phyloP scores from a whole-genome alignment of 108 stramenopile genomes.

The Discostella stelligeroides region DNA sequence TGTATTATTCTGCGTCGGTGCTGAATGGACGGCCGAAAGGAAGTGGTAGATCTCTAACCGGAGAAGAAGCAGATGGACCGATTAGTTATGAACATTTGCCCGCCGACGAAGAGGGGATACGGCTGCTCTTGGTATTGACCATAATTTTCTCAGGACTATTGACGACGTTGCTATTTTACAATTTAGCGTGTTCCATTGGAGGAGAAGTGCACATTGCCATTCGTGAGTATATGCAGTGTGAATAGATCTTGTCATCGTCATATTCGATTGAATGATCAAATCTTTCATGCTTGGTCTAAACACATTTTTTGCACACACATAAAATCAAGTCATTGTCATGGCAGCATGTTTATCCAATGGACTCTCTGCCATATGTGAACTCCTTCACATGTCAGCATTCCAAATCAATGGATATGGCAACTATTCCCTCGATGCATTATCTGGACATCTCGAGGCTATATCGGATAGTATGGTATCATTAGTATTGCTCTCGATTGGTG shows the following conservation, averaged over 20 bases:
- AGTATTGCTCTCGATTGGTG: constrained; percentile 66
- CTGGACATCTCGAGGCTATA: constrained; percentile 79
- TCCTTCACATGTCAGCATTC: constrained; percentile 69
- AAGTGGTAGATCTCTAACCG: background rate
- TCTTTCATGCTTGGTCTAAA: too few species aligned
- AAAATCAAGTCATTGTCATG: constrained; percentile 54
- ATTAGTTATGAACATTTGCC: constrained; percentile 62
- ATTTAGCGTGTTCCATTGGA: constrained; percentile 45
- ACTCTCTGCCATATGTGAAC: constrained; percentile 62
- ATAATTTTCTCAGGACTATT: constrained; percentile 52
- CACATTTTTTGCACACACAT: background rate
- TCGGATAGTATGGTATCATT: constrained; percentile 82
- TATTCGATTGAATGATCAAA: background rate
- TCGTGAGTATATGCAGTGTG: background rate
- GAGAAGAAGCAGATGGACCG: background rate
- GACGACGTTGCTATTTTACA: constrained; percentile 42
- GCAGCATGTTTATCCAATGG: constrained; percentile 65
- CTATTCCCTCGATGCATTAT: constrained; percentile 69
- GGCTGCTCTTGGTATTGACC: constrained; percentile 56
- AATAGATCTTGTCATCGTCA: background rate
- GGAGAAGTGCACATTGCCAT: constrained; percentile 75
- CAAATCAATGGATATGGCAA: constrained; percentile 70
- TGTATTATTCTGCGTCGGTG: constrained; percentile 51
- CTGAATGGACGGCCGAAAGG: background rate
- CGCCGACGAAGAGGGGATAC: constrained; percentile 74